Evolutionary conservation across 768 basidiomycete species (phyloP).

Genomic region (Lactarius evosmus): DNA sequence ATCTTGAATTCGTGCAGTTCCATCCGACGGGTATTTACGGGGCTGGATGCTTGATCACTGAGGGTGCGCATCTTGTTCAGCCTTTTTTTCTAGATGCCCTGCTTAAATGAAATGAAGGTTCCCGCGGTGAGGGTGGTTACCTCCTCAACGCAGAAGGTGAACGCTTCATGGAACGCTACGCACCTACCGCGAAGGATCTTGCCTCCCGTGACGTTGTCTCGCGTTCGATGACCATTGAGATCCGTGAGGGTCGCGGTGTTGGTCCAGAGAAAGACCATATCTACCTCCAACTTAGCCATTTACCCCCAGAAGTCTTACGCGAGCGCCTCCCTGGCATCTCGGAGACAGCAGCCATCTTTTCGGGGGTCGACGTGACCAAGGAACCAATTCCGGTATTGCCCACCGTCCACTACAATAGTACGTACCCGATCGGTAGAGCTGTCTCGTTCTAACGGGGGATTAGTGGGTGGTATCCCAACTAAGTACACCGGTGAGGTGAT

Average conservation of each 20-base stretch:
- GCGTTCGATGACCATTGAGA: conserved; percentile 98
- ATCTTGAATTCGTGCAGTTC: conserved; percentile 99
- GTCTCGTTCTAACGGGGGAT: conserved; percentile 26
- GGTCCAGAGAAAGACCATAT: conserved; percentile 98
- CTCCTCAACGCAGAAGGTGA: conserved; percentile 98
- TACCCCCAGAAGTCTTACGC: conserved; percentile 92
- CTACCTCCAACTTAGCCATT: conserved; percentile 93
- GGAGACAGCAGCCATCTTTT: conserved; percentile 98
- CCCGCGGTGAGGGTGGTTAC: conserved; percentile 99
- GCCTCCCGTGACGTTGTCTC: conserved; percentile 99
- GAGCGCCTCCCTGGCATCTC: conserved; percentile 99
- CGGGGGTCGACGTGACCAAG: conserved; percentile 99
- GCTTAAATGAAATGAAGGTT: conserved; percentile 51
- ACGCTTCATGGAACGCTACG: conserved; percentile 99
- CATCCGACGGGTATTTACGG: conserved; percentile 99
- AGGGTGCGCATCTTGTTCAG: conserved; percentile 52
- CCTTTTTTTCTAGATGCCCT: background rate
- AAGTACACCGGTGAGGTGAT: conserved; percentile 97
- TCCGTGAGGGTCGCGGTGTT: conserved; percentile 98
- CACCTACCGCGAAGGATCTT: conserved; percentile 98
- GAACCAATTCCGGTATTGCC: conserved; percentile 98
- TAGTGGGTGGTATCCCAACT: conserved; percentile 99
- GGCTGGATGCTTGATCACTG: conserved; percentile 97
- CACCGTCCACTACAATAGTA: conserved; percentile 98
- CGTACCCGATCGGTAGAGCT: conserved; percentile 34